Conservation (phyloP, 2,329 filamentous ascomycete genomes). For the Stemphylium vesicarium region DNA sequence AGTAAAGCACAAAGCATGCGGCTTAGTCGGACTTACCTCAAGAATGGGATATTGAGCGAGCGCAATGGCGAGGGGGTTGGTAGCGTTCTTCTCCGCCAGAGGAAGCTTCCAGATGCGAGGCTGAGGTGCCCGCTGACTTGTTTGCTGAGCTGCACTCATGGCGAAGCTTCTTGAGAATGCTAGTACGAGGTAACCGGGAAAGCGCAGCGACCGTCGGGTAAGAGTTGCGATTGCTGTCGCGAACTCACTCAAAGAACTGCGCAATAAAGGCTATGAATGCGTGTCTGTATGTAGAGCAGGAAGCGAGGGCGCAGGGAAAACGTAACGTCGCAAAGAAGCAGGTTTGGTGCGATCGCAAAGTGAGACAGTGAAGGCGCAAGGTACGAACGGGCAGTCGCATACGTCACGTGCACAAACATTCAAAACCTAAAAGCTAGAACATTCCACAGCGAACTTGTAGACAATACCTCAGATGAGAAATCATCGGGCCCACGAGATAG, state of each 20-base stretch:
- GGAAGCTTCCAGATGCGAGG: slow-evolving; percentile 7
- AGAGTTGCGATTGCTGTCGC: background rate
- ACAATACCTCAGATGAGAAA: too few relatives aligned
- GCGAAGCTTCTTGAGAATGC: background rate
- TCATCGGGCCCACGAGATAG: too few relatives aligned
- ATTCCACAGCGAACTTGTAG: too few relatives aligned
- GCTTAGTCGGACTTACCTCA: slow-evolving; percentile 2
- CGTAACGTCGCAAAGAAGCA: background rate
- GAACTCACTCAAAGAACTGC: background rate
- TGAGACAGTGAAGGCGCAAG: background rate
- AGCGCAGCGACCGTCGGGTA: background rate
- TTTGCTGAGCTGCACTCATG: background rate
- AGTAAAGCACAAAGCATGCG: background rate
- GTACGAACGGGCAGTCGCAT: slow-evolving; percentile 1
- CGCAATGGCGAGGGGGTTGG: background rate
- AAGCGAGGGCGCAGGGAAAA: background rate
- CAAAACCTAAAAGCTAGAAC: too few relatives aligned
- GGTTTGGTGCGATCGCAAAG: background rate
- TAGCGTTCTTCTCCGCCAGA: slow-evolving; percentile 2
- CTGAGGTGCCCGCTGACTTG: background rate
- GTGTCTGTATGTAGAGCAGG: too few relatives aligned
- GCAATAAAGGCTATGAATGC: background rate
- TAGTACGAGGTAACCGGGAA: background rate
- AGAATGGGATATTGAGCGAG: slow-evolving; percentile 13
- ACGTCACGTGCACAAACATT: slow-evolving; percentile 12